Evolutionary conservation across 176 grass and related monocot genomes (phyloP).

Genomic region (Zea luxurians): DNA sequence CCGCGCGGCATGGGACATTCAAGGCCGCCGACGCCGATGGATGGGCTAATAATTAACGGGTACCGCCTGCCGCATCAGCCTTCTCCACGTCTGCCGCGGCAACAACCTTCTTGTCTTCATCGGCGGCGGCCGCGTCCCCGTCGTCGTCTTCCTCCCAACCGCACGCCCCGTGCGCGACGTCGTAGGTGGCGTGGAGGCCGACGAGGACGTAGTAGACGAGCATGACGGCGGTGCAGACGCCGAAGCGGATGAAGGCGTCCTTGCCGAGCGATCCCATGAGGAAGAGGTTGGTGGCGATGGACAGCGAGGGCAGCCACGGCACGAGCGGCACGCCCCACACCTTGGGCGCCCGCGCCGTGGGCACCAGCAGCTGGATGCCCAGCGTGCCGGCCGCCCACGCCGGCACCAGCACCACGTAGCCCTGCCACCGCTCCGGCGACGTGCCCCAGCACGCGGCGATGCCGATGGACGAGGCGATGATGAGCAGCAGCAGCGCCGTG

Average conservation of each 20-base stretch:
- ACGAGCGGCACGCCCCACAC: conserved; percentile 91
- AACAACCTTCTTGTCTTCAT: background rate
- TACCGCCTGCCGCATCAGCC: background rate
- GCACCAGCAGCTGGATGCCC: conserved; percentile 68
- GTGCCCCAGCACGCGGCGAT: conserved; percentile 78
- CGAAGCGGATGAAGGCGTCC: conserved; percentile 75
- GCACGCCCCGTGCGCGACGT: conserved; percentile 61
- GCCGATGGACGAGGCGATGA: conserved; percentile 57
- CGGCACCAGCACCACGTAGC: conserved; percentile 63
- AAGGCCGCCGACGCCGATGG: too few relatives aligned
- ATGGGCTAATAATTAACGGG: background rate
- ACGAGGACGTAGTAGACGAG: conserved; percentile 83
- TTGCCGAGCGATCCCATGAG: conserved; percentile 88
- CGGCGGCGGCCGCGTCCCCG: background rate
- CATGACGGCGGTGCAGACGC: conserved; percentile 69
- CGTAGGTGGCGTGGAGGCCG: conserved; percentile 87
- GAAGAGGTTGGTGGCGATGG: conserved; percentile 94
- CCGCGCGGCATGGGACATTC: background rate
- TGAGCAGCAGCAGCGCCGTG: conserved; percentile 35
- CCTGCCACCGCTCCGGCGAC: conserved; percentile 51
- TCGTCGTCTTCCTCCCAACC: conserved; percentile 1
- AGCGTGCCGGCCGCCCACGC: conserved; percentile 65
- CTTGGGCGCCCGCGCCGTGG: conserved; percentile 55
- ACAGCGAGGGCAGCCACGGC: conserved; percentile 90
- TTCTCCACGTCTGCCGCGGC: conserved; percentile 47